Percentiles rank a stretch among this genome's conserved stretches.
phyloP scores from a whole-genome alignment of 768 basidiomycete genomes.

The Galerina marginata region DNA sequence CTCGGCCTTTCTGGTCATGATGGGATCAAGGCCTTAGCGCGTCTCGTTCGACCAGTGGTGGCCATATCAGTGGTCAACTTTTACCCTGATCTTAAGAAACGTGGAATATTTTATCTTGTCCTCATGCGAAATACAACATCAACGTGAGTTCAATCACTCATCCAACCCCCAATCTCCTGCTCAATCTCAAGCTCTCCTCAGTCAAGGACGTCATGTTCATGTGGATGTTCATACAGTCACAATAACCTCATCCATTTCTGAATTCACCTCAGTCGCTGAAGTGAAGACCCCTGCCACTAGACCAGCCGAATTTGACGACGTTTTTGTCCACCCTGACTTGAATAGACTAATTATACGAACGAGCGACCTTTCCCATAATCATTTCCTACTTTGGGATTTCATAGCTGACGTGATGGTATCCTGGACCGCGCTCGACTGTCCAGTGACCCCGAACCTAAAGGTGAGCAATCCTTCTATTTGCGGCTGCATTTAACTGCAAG shows the following conservation, averaged over 20 bases:
- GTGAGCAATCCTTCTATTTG: background rate
- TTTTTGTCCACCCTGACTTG: background rate
- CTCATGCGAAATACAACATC: no score
- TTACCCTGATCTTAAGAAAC: background rate
- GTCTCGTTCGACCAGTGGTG: background rate
- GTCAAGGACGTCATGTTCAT: no score
- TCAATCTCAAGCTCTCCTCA: no score
- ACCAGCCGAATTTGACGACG: no score
- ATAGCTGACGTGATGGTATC: background rate
- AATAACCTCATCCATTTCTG: no score
- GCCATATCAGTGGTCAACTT: background rate
- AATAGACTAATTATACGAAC: background rate
- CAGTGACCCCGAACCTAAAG: background rate
- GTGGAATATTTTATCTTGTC: background rate
- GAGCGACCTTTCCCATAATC: background rate
- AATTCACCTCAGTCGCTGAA: no score
- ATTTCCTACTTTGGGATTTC: background rate
- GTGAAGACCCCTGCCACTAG: no score
- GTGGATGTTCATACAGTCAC: no score
- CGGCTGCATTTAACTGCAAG: background rate
- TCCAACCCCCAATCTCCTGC: no score
- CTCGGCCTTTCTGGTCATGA: conserved; percentile 3
- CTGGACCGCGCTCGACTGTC: background rate
- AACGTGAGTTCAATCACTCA: no score
- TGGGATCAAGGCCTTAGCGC: background rate